phyloP scores from a whole-genome alignment of 23 red algal genomes.

The Gracilaria caudata region DNA sequence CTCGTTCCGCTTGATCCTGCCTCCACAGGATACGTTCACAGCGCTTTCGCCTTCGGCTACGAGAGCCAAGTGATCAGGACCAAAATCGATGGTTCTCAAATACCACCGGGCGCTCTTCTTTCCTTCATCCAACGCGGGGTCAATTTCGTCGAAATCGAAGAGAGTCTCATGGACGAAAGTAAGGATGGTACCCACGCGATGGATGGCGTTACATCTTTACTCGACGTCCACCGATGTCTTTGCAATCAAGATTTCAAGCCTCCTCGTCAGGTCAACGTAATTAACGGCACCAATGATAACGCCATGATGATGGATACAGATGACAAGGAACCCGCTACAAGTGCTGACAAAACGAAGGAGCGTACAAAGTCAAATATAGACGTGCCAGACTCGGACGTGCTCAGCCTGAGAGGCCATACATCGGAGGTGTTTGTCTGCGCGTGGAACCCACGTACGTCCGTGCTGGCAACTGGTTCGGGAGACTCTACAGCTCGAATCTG shows the following conservation, averaged over 20 bases:
- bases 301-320: constrained; percentile 49
- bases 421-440: constrained; percentile 92
- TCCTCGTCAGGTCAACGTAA: neutral
- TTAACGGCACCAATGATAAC: constrained; percentile 18
- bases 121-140: constrained; percentile 96
- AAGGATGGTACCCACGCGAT: constrained; percentile 48
- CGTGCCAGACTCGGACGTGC: constrained; percentile 67
- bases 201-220: constrained; percentile 70
- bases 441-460: constrained; percentile 87
- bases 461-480: constrained; percentile 88
- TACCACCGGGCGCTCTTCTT: constrained; percentile 94
- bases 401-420: constrained; percentile 77
- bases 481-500: constrained; percentile 96
- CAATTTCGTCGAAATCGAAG: constrained; percentile 97
- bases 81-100: constrained; percentile 89
- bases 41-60: constrained; percentile 94
- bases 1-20: constrained; percentile 9
- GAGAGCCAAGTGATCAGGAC: constrained; percentile 85
- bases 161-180: constrained; percentile 57
- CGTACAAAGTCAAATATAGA: constrained; percentile 29
- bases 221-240: constrained; percentile 85
- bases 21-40: constrained; percentile 86
- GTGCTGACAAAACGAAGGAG: neutral
- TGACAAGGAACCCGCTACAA: constrained; percentile 28
- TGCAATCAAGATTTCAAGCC: constrained; percentile 59